phyloP scores from a whole-genome alignment of 768 basidiomycete species.

The Panaeolus papilionaceus region DNA sequence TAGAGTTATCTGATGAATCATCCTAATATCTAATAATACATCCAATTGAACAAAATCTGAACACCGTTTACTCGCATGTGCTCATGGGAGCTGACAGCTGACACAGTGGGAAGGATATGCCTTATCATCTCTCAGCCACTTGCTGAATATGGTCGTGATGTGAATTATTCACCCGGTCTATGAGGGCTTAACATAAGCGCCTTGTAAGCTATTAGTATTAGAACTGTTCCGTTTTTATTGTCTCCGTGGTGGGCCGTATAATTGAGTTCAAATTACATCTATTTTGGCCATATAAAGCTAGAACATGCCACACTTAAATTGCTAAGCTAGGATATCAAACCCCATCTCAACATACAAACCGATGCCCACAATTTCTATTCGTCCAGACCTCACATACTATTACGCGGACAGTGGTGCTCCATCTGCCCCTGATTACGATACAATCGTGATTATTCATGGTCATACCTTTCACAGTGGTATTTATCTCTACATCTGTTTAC shows the following conservation, averaged over 20 bases:
- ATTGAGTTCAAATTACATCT: too few species aligned
- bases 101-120: too few species aligned
- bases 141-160: too few species aligned
- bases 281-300: too few species aligned
- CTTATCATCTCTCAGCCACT: too few species aligned
- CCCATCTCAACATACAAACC: not conserved
- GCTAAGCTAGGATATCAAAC: too few species aligned
- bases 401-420: not conserved
- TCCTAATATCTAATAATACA: not conserved
- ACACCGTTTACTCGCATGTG: too few species aligned
- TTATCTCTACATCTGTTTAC: not conserved
- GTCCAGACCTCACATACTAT: not conserved
- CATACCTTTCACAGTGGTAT: constrained; percentile 1
- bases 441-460: not conserved
- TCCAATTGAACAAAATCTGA: not conserved
- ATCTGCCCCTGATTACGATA: not conserved
- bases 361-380: not conserved
- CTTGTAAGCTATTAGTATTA: not conserved
- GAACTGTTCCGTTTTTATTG: too few species aligned
- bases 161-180: not conserved
- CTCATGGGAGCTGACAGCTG: too few species aligned
- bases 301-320: too few species aligned
- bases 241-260: not conserved
- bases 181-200: not conserved
- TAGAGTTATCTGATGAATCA: not conserved